A percentile compares a stretch with the other conserved stretches of the same genome.
Evolutionary conservation across 352 stramenopile species (phyloP).

Genomic region (Peronosclerospora sorghi): DNA sequence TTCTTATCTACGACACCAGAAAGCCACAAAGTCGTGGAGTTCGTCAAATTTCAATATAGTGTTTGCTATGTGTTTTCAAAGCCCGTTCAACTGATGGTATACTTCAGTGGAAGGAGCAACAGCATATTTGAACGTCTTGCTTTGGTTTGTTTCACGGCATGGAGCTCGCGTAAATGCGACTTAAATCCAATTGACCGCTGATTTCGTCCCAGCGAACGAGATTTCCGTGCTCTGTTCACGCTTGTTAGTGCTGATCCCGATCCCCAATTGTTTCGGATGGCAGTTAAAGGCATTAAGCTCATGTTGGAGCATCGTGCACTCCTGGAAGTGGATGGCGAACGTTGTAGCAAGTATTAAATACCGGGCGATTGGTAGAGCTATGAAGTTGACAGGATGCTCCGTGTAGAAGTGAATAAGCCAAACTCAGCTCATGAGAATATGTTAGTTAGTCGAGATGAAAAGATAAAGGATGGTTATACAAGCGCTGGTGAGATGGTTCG

Average conservation of each 20-base stretch:
- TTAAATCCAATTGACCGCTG: constrained; percentile 20
- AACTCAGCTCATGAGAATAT: constrained; percentile 1
- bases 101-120: too few species aligned
- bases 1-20: too few species aligned
- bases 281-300: constrained; percentile 36
- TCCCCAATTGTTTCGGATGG: too few species aligned
- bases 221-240: constrained; percentile 53
- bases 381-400: constrained; percentile 28
- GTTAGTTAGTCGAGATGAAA: constrained; percentile 7
- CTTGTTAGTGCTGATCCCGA: too few species aligned
- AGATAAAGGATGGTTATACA: constrained; percentile 6
- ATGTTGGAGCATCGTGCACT: constrained; percentile 79
- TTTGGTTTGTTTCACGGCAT: constrained; percentile 53
- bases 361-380: constrained; percentile 69
- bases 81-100: constrained; percentile 42
- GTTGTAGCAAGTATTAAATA: constrained; percentile 77
- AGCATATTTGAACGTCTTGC: constrained; percentile 59
- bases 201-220: constrained; percentile 45
- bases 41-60: constrained; percentile 43
- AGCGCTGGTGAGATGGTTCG: constrained; percentile 1
- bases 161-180: constrained; percentile 21
- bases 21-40: constrained; percentile 55
- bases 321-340: constrained; percentile 61
- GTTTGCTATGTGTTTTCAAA: constrained; percentile 59
- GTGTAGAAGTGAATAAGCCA: constrained; percentile 6